Evolutionary conservation across 306 rosid genomes (phyloP).

Genomic region (Pueraria montana): DNA sequence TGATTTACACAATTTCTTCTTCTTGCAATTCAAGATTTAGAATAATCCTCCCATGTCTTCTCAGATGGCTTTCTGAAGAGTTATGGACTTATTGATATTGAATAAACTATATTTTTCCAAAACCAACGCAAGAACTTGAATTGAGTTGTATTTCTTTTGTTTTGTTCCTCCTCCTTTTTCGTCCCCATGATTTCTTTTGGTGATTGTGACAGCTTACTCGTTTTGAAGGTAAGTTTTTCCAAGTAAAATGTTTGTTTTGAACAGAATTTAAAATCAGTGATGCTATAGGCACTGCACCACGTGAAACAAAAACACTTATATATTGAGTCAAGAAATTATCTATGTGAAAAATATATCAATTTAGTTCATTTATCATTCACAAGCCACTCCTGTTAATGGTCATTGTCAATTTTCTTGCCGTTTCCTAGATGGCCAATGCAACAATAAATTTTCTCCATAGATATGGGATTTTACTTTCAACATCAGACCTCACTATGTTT

Average conservation of each 20-base stretch:
- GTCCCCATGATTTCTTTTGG: background rate
- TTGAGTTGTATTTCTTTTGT: background rate
- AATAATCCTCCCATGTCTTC: background rate
- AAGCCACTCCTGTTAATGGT: background rate
- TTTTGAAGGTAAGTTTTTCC: background rate
- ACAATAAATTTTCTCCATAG: slow-evolving; percentile 6
- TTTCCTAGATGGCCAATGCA: background rate
- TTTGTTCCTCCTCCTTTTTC: background rate
- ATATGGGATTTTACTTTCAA: slow-evolving; percentile 5
- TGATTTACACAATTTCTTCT: background rate
- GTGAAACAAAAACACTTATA: background rate
- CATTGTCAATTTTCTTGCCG: slow-evolving; percentile 20
- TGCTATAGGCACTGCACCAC: background rate
- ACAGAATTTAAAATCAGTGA: background rate
- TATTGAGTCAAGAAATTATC: background rate
- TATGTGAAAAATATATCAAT: background rate
- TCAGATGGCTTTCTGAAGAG: background rate
- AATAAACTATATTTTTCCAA: background rate
- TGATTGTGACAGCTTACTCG: background rate
- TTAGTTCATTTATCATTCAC: background rate
- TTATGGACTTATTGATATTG: background rate
- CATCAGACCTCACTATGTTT: background rate
- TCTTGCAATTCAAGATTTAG: background rate
- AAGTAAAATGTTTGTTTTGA: background rate
- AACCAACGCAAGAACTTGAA: background rate